Evolutionary conservation across 257 asterid genomes (phyloP), one percentile per base, ranked within the genome.

Genomic region (Solanum corneliomulleri): DNA sequence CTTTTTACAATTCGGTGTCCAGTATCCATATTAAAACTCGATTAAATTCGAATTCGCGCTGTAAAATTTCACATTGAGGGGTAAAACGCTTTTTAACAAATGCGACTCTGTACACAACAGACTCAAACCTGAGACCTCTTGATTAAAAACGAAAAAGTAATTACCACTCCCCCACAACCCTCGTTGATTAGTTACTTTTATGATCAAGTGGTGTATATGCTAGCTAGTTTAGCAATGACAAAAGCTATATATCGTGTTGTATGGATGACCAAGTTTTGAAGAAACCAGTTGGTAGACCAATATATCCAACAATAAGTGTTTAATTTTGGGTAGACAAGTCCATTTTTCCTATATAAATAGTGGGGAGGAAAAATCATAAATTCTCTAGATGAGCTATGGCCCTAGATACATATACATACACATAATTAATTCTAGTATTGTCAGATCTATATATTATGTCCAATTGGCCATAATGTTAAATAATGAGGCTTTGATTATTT

Each of bases 301-400:
- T 18, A 52, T 6, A 52, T 77, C 62, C 62, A 42, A 16, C 83
- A n/a, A 77, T 14, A 77, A 42, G 35, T 52, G 62, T 52, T 18
- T n/a, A 37, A 37, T 37, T 42, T 77, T 77, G 62, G 39, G 4
- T 15, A 27, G 84, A 78, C 64, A 78, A 78, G 84, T 78, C 25
- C 29, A 23, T 41, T 69, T 69, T 29, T 27, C 39, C 60, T 6
- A 25, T 29, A 2, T 44, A 42, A 78, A 78, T 13, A 25, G 84
- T 8, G 9, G 41, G 84, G 84, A 45, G 25, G 64, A 77, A 78
- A 78, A 78, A 25, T 45, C 64, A 78, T 78, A 78, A 78, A 78
- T 78, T 15, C 64, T 78, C 12, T 44, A 45, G 45, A 78, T 45
- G 84, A 78, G 64, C 41, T 35, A 78, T 45, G 84, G 45, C 84